Evolutionary conservation across 2,329 filamentous ascomycete species (phyloP).

Genomic region (Claviceps paspali): DNA sequence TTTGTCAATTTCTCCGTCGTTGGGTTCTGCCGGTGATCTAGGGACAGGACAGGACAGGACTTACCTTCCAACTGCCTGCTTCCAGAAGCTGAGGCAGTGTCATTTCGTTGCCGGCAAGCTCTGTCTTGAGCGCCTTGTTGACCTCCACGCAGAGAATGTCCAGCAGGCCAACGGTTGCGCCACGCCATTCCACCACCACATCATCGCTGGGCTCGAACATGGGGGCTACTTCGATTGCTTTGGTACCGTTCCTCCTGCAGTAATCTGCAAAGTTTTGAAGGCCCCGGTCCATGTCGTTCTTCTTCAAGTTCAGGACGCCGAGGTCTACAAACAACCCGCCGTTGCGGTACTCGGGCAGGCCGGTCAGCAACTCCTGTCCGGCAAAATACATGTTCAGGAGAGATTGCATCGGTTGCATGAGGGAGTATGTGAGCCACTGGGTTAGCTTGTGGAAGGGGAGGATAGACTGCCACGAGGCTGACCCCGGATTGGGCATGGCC

Average conservation of each 20-base stretch:
- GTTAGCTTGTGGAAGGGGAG: conserved; percentile 89
- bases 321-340: conserved; percentile 78
- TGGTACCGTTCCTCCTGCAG: conserved; percentile 54
- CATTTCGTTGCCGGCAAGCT: conserved; percentile 56
- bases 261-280: conserved; percentile 48
- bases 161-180: conserved; percentile 44
- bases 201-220: conserved; percentile 45
- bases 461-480: conserved; percentile 55
- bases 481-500: conserved; percentile 51
- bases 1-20: no score
- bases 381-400: conserved; percentile 69
- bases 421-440: conserved; percentile 86
- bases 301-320: conserved; percentile 63
- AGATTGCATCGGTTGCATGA: conserved; percentile 81
- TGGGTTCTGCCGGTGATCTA: no score
- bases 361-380: conserved; percentile 68
- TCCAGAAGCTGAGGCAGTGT: conserved; percentile 80
- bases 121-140: conserved; percentile 45
- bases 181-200: conserved; percentile 51
- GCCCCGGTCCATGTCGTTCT: conserved; percentile 53
- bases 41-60: no score
- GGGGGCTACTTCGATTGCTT: conserved; percentile 37
- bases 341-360: conserved; percentile 83
- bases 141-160: conserved; percentile 37
- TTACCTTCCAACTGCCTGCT: conserved; percentile 94